Percentiles rank a stretch among this genome's conserved stretches.
Evolutionary conservation across 768 basidiomycete genomes (phyloP).

Genomic region (Phaeotremella skinneri): DNA sequence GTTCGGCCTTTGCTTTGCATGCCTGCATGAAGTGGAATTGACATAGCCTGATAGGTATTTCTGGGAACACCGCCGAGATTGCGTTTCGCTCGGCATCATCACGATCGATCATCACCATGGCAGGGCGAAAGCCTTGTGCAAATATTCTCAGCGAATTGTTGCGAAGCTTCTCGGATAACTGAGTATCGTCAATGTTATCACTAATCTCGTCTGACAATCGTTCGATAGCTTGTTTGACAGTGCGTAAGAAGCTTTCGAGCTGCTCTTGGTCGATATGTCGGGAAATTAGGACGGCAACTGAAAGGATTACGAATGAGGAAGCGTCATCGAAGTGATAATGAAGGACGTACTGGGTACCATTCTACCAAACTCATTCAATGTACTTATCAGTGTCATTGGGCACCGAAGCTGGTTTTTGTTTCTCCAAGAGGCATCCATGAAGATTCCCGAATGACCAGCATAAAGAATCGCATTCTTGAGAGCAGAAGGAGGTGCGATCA

Average conservation of each 20-base stretch:
- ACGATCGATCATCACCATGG: conserved; percentile 16
- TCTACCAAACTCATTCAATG: conserved; percentile 10
- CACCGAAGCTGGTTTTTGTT: conserved; percentile 17
- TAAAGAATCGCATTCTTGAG: conserved; percentile 8
- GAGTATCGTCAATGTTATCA: too few relatives aligned
- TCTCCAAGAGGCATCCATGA: conserved; percentile 19
- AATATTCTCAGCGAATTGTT: not conserved
- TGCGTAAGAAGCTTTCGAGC: not conserved
- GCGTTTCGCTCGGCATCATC: conserved; percentile 11
- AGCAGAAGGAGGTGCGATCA: conserved; percentile 8
- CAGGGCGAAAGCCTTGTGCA: conserved; percentile 6
- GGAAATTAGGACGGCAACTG: conserved; percentile 14
- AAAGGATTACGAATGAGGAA: not conserved
- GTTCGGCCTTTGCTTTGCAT: not conserved
- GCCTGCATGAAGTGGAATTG: conserved; percentile 20
- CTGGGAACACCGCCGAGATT: conserved; percentile 6
- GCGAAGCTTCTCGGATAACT: not conserved
- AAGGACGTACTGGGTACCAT: conserved; percentile 14
- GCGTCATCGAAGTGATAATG: not conserved
- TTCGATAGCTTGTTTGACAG: conserved; percentile 1
- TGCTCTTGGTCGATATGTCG: conserved; percentile 8
- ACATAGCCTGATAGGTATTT: conserved; percentile 7
- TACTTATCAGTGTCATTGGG: conserved; percentile 13
- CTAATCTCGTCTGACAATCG: not conserved
- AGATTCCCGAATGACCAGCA: conserved; percentile 5